These are phyloP conservation scores for Coemansia sp. DNA, from an alignment of 192 early-diverging fungal genomes.

Conservation along the genomic window DNA sequence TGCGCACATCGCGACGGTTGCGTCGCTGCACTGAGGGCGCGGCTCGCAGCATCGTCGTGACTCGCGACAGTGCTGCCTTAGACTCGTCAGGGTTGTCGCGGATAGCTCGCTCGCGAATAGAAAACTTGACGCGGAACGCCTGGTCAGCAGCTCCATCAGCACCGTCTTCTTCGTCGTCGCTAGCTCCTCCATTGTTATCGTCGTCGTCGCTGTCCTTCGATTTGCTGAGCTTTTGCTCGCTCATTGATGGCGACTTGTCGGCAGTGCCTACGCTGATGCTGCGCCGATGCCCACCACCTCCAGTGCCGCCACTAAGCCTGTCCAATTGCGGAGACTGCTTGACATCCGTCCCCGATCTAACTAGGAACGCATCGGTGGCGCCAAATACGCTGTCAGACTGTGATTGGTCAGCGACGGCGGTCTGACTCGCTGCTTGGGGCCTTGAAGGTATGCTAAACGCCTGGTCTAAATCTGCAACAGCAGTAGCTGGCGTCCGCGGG, in stretches of 20 bases:
- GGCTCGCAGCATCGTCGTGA: slow-evolving; percentile 42
- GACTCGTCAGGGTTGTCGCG: slow-evolving; percentile 53
- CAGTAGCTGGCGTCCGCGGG: background rate
- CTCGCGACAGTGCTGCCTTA: slow-evolving; percentile 42
- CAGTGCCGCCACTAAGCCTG: background rate
- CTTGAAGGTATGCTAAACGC: slow-evolving; percentile 37
- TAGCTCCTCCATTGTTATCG: no score
- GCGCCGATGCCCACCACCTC: slow-evolving; percentile 24
- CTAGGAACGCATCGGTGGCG: slow-evolving; percentile 13
- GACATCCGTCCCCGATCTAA: background rate
- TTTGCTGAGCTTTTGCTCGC: background rate
- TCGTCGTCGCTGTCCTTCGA: background rate
- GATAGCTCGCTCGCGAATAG: slow-evolving; percentile 49
- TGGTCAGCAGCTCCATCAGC: slow-evolving; percentile 12
- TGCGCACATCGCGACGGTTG: slow-evolving; percentile 49
- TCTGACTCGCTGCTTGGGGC: background rate
- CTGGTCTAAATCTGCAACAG: slow-evolving; percentile 33
- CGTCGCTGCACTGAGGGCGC: slow-evolving; percentile 30
- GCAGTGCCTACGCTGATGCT: slow-evolving; percentile 22
- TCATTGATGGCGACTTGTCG: background rate
- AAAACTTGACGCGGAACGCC: slow-evolving; percentile 51
- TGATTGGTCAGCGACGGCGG: background rate
- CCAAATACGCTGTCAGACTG: slow-evolving; percentile 11
- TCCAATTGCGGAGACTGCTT: slow-evolving; percentile 13
- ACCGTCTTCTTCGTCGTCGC: background rate